These are phyloP conservation scores for Tylopilus sp. DNA, from an alignment of 768 basidiomycete species.

Conservation along the genomic window DNA sequence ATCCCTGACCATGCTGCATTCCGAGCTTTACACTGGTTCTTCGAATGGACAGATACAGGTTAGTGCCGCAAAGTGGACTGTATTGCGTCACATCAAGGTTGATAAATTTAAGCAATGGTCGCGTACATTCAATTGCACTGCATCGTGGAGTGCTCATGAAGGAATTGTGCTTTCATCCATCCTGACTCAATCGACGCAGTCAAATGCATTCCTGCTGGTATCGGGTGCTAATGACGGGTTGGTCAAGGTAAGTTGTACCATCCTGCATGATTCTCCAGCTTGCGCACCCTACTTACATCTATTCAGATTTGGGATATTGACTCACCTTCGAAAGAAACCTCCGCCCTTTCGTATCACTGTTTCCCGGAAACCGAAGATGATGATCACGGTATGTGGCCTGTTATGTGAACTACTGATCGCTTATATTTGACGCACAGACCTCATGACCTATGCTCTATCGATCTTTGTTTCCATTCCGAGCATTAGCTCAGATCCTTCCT, in stretches of 20 bases:
- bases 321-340: constrained; percentile 14
- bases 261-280: too few species aligned
- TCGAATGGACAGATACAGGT: constrained; percentile 73
- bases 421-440: constrained; percentile 42
- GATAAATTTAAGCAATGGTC: constrained; percentile 62
- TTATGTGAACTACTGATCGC: background rate
- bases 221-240: constrained; percentile 85
- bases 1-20: constrained; percentile 67
- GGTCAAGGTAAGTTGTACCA: constrained; percentile 61
- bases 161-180: constrained; percentile 83
- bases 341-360: background rate
- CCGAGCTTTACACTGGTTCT: constrained; percentile 62
- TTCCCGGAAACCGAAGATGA: constrained; percentile 15
- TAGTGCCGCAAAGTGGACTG: background rate
- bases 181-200: constrained; percentile 39
- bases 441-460: constrained; percentile 73
- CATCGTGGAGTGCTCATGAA: constrained; percentile 77
- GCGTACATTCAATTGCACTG: constrained; percentile 78
- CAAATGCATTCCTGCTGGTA: constrained; percentile 40
- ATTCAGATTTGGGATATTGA: constrained; percentile 54
- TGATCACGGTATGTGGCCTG: constrained; percentile 16
- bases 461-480: constrained; percentile 88
- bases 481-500: constrained; percentile 62
- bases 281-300: background rate
- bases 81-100: background rate